Evolutionary conservation across 768 basidiomycete species (phyloP), one percentile per base, ranked within the genome.

Genomic region (Podaxis rugospora): DNA sequence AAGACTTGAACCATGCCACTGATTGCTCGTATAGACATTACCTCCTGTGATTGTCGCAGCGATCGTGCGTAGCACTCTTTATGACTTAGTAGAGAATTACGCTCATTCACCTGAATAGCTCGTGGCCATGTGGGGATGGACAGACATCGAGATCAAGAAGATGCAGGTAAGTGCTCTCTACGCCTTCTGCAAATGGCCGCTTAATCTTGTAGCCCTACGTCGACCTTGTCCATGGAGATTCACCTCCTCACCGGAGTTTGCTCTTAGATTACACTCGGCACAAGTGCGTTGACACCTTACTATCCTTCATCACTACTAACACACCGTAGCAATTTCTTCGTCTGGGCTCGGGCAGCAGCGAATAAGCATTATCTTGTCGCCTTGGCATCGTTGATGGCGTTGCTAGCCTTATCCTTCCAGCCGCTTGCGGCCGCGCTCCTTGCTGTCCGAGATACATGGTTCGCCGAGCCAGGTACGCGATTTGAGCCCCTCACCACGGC

Each of bases 71-170:
- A 37, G 18, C 50, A 50, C n/a, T 37, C 27, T 27, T 64, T 23
- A 37, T 36, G 39, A 14, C 21, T 53, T 11, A 7, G 39, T 25
- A 63, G 23, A 57, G 27, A 4, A 44, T 40, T 32, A 44, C 28
- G 5, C 35, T 27, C 18, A 44, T 40, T 14, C 21, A 14, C 35
- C 14, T 5, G 32, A 47, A 37, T 62, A 80, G 78, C 57, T 84
- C 10, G 78, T 80, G 3, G 79, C 78, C 0, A 61, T 83, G 56
- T 85, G 83, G 83, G 70, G 80, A 4, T 83, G 82, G 83, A 83
- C 82, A 4, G 83, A 83, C 64, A 74, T 80, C 25, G 83, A 83
- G 62, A 80, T 86, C 53, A 82, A 83, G 65, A 81, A 78, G 67
- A 77, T 85, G 71, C 84, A 84, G 74, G 81, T 79, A 69, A 50